Conservation (phyloP, 2,329 filamentous ascomycete species). For the Karstenula rhodostoma region DNA sequence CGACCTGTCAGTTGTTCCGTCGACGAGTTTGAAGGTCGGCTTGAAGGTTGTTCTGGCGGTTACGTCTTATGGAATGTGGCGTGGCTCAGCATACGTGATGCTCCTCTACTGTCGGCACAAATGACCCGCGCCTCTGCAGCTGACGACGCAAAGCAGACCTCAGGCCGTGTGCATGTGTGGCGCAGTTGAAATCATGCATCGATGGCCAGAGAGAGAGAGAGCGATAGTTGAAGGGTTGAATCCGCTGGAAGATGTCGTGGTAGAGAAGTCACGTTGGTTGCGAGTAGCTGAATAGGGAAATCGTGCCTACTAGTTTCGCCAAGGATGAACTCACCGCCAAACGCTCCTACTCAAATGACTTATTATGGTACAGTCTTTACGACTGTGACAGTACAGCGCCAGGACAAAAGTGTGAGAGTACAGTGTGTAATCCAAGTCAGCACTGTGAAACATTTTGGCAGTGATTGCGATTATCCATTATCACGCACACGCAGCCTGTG, state of each 20-base stretch:
- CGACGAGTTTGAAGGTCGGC: too few relatives aligned
- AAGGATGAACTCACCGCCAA: constrained; percentile 12
- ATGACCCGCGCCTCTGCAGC: constrained; percentile 16
- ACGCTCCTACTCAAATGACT: not conserved
- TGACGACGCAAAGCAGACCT: constrained; percentile 25
- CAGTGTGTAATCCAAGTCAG: too few relatives aligned
- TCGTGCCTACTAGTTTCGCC: constrained; percentile 11
- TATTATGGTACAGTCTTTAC: not conserved
- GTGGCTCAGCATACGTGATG: constrained; percentile 27
- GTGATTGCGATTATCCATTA: not conserved
- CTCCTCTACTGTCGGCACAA: constrained; percentile 6
- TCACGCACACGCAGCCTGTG: not conserved
- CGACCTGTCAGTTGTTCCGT: not conserved
- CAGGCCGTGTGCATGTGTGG: not conserved
- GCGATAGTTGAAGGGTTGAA: constrained; percentile 6
- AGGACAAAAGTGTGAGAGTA: too few relatives aligned
- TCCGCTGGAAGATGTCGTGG: constrained; percentile 20
- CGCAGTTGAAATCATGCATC: not conserved
- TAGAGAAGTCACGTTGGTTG: constrained; percentile 12
- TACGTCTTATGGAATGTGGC: constrained; percentile 13
- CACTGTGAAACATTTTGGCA: not conserved
- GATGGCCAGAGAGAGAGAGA: not conserved
- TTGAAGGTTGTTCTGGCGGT: not conserved
- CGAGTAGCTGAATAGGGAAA: constrained; percentile 18
- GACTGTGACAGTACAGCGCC: not conserved